Evolutionary conservation across 352 stramenopile species (phyloP), one percentile per base, ranked within the genome.

Genomic region (Phytophthora crassamura): DNA sequence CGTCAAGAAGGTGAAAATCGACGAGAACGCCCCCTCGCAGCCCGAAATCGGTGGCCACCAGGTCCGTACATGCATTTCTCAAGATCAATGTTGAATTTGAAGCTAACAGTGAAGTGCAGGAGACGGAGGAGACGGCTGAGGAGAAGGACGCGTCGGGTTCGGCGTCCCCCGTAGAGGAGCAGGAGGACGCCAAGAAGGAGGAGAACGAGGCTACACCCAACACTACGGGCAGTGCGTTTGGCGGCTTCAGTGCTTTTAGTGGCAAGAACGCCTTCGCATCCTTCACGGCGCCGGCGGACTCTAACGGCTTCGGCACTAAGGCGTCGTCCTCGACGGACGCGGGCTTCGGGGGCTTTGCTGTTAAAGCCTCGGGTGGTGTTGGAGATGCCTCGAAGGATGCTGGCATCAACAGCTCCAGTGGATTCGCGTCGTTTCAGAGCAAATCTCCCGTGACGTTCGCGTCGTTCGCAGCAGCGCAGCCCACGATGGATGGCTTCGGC

Each of bases 361-460:
- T 36, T 2, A 59, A 70, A 20, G 22, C 46, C 1, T 53, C 59
- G 12, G 62, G 67, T 53, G 64, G 59, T 9, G 74, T 82, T 52
- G 67, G 60, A 16, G 50, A 59, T 16, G 55, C 55, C 6, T 56
- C 60, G 52, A 59, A 42, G 25, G 57, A 52, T 41, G 42, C 52
- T 12, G 20, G 49, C 11, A 54, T 53, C 3, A 71, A 32, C 12
- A 64, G 41, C 8, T 78, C 65, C 18, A 71, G 72, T 32, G 82
- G 84, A 43, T 93, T 93, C 39, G 75, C 80, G 42, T 77, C 71
- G 2, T 89, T 89, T 56, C 77, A 86, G 57, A 73, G 49, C 49
- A 69, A 77, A 8, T 64, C 70, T 1, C 47, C 61, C 18, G 67
- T 76, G 35, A 83, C 78, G 25, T 91, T 90, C 54, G 74, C 73